phyloP scores from a whole-genome alignment of 768 basidiomycete species.

The Fistulinella prunicolor region DNA sequence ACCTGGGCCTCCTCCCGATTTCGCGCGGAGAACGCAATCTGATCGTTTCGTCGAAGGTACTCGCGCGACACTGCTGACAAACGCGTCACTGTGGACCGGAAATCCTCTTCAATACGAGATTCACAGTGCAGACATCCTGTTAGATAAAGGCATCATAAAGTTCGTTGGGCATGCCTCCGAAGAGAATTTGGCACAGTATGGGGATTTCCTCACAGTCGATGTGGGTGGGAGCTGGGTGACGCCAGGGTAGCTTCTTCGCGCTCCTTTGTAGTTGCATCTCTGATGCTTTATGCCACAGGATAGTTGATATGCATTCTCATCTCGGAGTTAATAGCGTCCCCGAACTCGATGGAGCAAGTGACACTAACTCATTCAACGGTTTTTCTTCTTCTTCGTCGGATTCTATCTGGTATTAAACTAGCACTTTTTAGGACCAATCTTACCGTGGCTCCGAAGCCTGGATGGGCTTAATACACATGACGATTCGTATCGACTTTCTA shows the following conservation, averaged over 20 bases:
- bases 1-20: conserved; percentile 38
- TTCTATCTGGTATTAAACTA: background rate
- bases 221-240: conserved; percentile 68
- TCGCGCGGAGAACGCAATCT: conserved; percentile 33
- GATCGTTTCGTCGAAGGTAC: conserved; percentile 41
- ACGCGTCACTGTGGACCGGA: conserved; percentile 56
- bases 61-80: conserved; percentile 37
- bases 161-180: conserved; percentile 42
- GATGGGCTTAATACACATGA: conserved; percentile 90
- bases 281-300: conserved; percentile 31
- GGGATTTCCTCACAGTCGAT: conserved; percentile 54
- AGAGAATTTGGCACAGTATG: conserved; percentile 29
- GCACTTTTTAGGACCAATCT: conserved; percentile 43
- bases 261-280: conserved; percentile 30
- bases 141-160: conserved; percentile 40
- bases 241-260: conserved; percentile 48
- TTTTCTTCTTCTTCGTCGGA: background rate
- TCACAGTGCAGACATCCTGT: conserved; percentile 36
- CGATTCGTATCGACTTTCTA: conserved; percentile 64
- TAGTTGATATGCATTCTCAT: conserved; percentile 77
- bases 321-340: conserved; percentile 72
- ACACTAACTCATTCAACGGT: conserved; percentile 62
- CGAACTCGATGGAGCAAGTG: conserved; percentile 43
- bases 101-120: conserved; percentile 35
- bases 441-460: conserved; percentile 77